These are phyloP conservation scores for Clathrospora elynae DNA, from an alignment of 2,329 filamentous ascomycete species.

Conservation along the genomic window DNA sequence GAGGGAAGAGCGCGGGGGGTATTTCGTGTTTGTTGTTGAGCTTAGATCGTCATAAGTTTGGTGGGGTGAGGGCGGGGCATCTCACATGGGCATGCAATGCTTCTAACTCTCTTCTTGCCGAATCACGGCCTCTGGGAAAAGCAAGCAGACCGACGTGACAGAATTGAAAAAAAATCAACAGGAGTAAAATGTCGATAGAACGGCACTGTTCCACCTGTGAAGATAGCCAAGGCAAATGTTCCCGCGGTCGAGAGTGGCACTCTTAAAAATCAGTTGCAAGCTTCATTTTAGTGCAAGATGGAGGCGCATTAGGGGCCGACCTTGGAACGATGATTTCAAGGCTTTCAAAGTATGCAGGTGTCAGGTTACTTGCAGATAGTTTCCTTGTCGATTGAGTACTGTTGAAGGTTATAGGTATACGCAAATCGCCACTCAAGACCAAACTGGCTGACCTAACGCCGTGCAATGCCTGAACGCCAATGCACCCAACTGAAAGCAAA, in stretches of 20 bases:
- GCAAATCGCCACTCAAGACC: constrained; percentile 8
- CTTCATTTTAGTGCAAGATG: too few relatives aligned
- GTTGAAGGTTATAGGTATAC: constrained; percentile 6
- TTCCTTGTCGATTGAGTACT: too few relatives aligned
- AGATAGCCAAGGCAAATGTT: constrained; percentile 8
- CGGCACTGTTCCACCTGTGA: constrained; percentile 6
- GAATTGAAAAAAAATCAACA: constrained; percentile 13
- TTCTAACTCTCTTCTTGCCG: constrained; percentile 26
- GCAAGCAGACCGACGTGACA: constrained; percentile 20
- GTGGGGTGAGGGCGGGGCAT: constrained; percentile 29
- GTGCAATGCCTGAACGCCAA: constrained; percentile 31
- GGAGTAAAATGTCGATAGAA: constrained; percentile 13
- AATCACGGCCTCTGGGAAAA: constrained; percentile 35
- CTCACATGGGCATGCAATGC: constrained; percentile 14
- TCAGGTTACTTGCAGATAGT: too few relatives aligned
- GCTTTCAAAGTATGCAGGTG: too few relatives aligned
- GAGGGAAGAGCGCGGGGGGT: constrained; percentile 13
- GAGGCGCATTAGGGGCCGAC: too few relatives aligned
- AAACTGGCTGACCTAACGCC: constrained; percentile 25
- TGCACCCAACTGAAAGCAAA: constrained; percentile 25
- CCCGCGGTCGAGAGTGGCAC: too few relatives aligned
- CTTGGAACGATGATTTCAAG: too few relatives aligned
- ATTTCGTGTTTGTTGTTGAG: constrained; percentile 29
- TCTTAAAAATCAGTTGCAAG: too few relatives aligned
- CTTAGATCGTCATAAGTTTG: constrained; percentile 30